Conservation (phyloP, 2,329 filamentous ascomycete genomes). For the Colletotrichum nymphaeae region DNA sequence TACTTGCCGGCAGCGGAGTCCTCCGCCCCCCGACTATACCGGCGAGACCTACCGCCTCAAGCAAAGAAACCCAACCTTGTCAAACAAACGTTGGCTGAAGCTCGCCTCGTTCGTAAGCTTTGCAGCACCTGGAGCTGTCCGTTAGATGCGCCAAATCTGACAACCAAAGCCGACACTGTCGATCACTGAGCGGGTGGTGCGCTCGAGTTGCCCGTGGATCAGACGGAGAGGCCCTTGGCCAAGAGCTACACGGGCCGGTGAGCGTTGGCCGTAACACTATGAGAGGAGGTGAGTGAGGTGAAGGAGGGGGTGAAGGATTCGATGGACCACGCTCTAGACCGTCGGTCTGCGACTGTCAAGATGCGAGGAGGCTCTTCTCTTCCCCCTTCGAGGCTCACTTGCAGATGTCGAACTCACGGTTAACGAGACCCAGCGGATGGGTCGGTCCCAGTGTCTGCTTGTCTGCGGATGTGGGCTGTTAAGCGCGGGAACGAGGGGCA, state of each 20-base stretch:
- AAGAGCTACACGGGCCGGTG: slow-evolving; percentile 8
- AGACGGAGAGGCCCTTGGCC: slow-evolving; percentile 9
- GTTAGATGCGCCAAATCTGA: neutral
- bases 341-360: neutral
- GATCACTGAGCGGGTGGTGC: neutral
- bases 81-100: neutral
- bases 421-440: slow-evolving; percentile 16
- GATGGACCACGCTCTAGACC: slow-evolving; percentile 26
- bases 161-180: neutral
- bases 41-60: neutral
- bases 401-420: slow-evolving; percentile 10
- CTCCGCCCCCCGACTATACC: neutral
- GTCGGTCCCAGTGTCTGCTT: neutral
- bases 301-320: neutral
- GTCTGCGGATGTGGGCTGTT: neutral
- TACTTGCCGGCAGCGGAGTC: neutral
- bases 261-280: neutral
- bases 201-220: slow-evolving; percentile 10
- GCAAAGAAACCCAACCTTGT: neutral
- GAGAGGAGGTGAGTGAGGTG: neutral
- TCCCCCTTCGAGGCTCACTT: neutral
- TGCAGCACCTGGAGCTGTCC: neutral
- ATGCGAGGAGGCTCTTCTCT: slow-evolving; percentile 13
- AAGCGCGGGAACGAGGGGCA: neutral
- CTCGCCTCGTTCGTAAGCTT: slow-evolving; percentile 5